Conservation (phyloP, 495 filamentous ascomycete species). For the Penicillium verhagenii region DNA sequence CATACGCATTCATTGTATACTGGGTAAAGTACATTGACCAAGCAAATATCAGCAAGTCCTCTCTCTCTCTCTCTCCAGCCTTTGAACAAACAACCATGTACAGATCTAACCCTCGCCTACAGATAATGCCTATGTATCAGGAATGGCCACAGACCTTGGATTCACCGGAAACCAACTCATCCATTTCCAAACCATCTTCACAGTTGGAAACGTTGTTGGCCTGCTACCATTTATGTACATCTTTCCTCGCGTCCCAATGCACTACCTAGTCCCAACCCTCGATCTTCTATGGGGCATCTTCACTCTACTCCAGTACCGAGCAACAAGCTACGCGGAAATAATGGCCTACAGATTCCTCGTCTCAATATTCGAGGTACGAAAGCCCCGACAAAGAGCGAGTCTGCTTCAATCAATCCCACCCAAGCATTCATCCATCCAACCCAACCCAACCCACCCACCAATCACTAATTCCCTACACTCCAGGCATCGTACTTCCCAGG, state of each 20-base stretch:
- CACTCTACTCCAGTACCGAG: slow-evolving; percentile 46
- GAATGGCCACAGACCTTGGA: not conserved
- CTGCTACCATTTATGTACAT: slow-evolving; percentile 52
- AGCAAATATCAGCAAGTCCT: too few relatives aligned
- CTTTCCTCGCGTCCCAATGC: slow-evolving; percentile 49
- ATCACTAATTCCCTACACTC: not conserved
- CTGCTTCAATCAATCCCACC: too few relatives aligned
- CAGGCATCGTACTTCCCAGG: slow-evolving; percentile 44
- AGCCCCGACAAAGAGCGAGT: too few relatives aligned
- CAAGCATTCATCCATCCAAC: too few relatives aligned
- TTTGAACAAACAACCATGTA: too few relatives aligned
- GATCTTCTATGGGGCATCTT: slow-evolving; percentile 48
- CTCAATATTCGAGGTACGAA: slow-evolving; percentile 71
- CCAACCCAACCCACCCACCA: too few relatives aligned
- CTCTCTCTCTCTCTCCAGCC: too few relatives aligned
- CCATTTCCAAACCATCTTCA: slow-evolving; percentile 48
- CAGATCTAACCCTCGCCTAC: too few relatives aligned
- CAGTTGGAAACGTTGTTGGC: slow-evolving; percentile 49
- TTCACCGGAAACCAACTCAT: slow-evolving; percentile 50
- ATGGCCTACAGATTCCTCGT: slow-evolving; percentile 75
- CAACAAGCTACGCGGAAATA: slow-evolving; percentile 27
- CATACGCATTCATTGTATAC: too few relatives aligned
- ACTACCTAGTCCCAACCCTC: slow-evolving; percentile 43
- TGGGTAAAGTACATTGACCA: too few relatives aligned
- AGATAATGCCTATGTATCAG: slow-evolving; percentile 5